Percentiles rank a stretch among this genome's conserved stretches.
These are phyloP conservation scores for Pythium brachiatum DNA, from an alignment of 352 stramenopile genomes.

Conservation along the genomic window DNA sequence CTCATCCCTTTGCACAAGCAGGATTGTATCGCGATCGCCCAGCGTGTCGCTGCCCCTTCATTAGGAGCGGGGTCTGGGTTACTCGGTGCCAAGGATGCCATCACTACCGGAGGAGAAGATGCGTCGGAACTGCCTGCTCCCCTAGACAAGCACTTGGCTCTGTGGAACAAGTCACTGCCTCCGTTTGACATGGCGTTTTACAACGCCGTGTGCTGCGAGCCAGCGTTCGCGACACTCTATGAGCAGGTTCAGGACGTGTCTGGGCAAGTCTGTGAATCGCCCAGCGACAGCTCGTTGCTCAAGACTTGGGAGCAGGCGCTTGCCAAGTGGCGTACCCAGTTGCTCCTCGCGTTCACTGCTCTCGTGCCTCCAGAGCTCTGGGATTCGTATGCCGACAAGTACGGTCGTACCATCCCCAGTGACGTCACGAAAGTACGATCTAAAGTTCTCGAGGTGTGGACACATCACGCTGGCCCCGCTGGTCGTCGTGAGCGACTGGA, in stretches of 20 bases:
- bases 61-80: slow-evolving; percentile 14
- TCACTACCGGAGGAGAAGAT: slow-evolving; percentile 62
- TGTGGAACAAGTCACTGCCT: slow-evolving; percentile 74
- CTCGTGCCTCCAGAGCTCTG: slow-evolving; percentile 66
- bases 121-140: slow-evolving; percentile 46
- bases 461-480: slow-evolving; percentile 41
- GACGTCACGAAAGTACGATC: slow-evolving; percentile 37
- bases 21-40: slow-evolving; percentile 56
- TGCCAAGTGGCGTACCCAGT: slow-evolving; percentile 52
- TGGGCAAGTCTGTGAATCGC: slow-evolving; percentile 35
- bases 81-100: slow-evolving; percentile 15
- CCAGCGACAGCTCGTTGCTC: slow-evolving; percentile 33
- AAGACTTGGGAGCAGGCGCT: slow-evolving; percentile 52
- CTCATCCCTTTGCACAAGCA: slow-evolving; percentile 53
- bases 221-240: slow-evolving; percentile 57
- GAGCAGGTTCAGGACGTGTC: slow-evolving; percentile 66
- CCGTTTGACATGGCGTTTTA: slow-evolving; percentile 80
- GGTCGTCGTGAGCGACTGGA: slow-evolving; percentile 64
- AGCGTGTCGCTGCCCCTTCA: slow-evolving; percentile 54
- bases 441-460: slow-evolving; percentile 45
- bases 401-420: slow-evolving; percentile 40
- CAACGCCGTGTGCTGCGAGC: slow-evolving; percentile 72
- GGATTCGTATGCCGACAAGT: slow-evolving; percentile 63
- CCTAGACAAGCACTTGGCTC: slow-evolving; percentile 36
- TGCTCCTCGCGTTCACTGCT: slow-evolving; percentile 66